phyloP scores from a whole-genome alignment of 495 filamentous ascomycete species.

The Aspergillus haitiensis region DNA sequence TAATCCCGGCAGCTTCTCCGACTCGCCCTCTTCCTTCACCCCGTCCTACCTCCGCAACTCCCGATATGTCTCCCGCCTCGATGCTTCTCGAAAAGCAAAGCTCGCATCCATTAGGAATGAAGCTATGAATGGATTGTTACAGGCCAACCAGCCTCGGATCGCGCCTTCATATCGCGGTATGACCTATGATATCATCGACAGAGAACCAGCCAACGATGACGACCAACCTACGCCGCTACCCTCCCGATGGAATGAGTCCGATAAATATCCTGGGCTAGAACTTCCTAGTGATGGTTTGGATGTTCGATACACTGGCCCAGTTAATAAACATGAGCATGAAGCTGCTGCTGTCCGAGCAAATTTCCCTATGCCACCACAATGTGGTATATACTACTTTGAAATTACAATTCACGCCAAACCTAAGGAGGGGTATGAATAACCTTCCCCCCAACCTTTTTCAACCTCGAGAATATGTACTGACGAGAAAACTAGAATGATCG shows the following conservation, averaged over 20 bases:
- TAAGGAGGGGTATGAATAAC: constrained; percentile 74
- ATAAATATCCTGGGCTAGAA: constrained; percentile 74
- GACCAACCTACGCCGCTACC: constrained; percentile 68
- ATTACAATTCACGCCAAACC: constrained; percentile 80
- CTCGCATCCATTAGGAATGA: constrained; percentile 51
- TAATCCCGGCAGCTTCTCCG: constrained; percentile 27
- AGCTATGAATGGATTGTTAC: constrained; percentile 61
- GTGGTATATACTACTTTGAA: constrained; percentile 96
- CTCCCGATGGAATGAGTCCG: constrained; percentile 75
- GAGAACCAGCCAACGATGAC: constrained; percentile 58
- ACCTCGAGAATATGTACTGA: constrained; percentile 1
- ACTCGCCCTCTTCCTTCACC: constrained; percentile 59
- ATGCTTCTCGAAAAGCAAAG: constrained; percentile 65
- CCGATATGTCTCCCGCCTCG: constrained; percentile 72
- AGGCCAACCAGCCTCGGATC: constrained; percentile 63
- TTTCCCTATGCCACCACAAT: constrained; percentile 85
- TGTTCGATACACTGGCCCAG: constrained; percentile 67
- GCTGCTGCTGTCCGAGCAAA: constrained; percentile 83
- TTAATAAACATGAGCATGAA: constrained; percentile 72
- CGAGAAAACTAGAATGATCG: constrained; percentile 64
- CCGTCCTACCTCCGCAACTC: constrained; percentile 81
- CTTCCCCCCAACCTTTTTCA: not conserved
- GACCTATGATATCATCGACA: constrained; percentile 84
- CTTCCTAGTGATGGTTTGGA: constrained; percentile 73
- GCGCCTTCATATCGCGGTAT: constrained; percentile 76